Evolutionary conservation across 73 alveolate species (phyloP).

Genomic region (Paraurostyla sp.): DNA sequence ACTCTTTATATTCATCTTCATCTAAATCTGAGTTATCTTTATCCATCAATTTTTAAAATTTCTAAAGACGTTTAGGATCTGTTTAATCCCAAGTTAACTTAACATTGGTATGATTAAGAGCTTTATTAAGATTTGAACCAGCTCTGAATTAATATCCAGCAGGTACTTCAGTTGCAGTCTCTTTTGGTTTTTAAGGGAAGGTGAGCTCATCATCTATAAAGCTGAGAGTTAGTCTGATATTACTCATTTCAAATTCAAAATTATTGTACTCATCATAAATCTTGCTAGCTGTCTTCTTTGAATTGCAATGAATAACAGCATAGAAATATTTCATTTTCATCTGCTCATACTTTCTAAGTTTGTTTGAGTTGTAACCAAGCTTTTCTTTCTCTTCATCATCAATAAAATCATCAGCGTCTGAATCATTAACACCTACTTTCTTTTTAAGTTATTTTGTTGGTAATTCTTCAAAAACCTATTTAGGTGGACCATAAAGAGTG

Average conservation of each 20-base stretch:
- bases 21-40: conserved; percentile 80
- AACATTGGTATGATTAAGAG: conserved; percentile 94
- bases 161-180: conserved; percentile 91
- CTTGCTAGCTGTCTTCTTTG: conserved; percentile 86
- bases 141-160: conserved; percentile 82
- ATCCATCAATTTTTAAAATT: conserved; percentile 75
- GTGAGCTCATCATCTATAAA: conserved; percentile 89
- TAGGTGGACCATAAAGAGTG: conserved; percentile 91
- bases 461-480: conserved; percentile 66
- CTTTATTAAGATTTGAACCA: conserved; percentile 80
- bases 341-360: conserved; percentile 93
- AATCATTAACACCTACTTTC: conserved; percentile 44
- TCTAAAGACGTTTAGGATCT: conserved; percentile 86
- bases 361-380: conserved; percentile 12
- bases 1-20: conserved; percentile 87
- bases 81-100: conserved; percentile 97
- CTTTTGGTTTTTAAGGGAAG: conserved; percentile 92
- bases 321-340: conserved; percentile 93
- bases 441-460: conserved; percentile 15
- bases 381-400: conserved; percentile 25
- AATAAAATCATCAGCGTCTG: conserved; percentile 50
- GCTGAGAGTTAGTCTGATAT: conserved; percentile 91
- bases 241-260: conserved; percentile 92
- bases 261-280: conserved; percentile 96
- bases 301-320: conserved; percentile 95